phyloP scores from a whole-genome alignment of 1,139 yeast species.

The Meyerozyma smithsonii region DNA sequence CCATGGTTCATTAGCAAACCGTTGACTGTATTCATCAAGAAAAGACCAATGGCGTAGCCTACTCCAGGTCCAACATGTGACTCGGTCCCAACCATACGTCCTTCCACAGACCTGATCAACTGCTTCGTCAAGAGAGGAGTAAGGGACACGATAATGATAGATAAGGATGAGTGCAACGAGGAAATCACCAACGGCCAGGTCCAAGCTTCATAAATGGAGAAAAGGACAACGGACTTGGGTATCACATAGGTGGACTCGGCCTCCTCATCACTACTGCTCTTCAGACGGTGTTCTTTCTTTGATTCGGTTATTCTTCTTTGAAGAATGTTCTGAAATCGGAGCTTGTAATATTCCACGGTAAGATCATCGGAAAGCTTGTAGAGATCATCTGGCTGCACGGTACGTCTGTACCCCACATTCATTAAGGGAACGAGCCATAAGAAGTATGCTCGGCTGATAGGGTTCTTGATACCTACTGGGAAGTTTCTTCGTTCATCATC shows the following conservation, averaged over 20 bases:
- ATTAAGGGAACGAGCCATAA: slow-evolving; percentile 59
- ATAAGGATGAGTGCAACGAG: slow-evolving; percentile 27
- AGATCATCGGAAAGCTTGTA: slow-evolving; percentile 49
- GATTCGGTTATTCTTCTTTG: slow-evolving; percentile 28
- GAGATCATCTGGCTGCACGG: slow-evolving; percentile 60
- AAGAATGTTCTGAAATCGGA: slow-evolving; percentile 27
- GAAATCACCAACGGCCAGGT: slow-evolving; percentile 40
- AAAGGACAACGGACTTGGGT: slow-evolving; percentile 14
- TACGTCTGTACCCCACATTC: slow-evolving; percentile 62
- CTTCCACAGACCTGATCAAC: slow-evolving; percentile 38
- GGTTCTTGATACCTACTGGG: neutral
- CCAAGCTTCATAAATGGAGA: slow-evolving; percentile 54
- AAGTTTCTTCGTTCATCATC: neutral
- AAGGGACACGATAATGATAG: slow-evolving; percentile 14
- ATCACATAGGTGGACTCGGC: slow-evolving; percentile 11
- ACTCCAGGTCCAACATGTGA: slow-evolving; percentile 25
- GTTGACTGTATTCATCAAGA: slow-evolving; percentile 17
- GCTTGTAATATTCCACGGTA: slow-evolving; percentile 44
- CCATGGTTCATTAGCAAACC: slow-evolving; percentile 25
- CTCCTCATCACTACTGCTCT: slow-evolving; percentile 12
- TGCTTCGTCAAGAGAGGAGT: slow-evolving; percentile 44
- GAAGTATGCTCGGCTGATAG: slow-evolving; percentile 17
- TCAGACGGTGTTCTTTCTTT: slow-evolving; percentile 15
- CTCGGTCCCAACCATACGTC: slow-evolving; percentile 18
- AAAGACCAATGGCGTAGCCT: slow-evolving; percentile 34